phyloP scores from a whole-genome alignment of 257 asterid species.

The Solanum habrochaites region DNA sequence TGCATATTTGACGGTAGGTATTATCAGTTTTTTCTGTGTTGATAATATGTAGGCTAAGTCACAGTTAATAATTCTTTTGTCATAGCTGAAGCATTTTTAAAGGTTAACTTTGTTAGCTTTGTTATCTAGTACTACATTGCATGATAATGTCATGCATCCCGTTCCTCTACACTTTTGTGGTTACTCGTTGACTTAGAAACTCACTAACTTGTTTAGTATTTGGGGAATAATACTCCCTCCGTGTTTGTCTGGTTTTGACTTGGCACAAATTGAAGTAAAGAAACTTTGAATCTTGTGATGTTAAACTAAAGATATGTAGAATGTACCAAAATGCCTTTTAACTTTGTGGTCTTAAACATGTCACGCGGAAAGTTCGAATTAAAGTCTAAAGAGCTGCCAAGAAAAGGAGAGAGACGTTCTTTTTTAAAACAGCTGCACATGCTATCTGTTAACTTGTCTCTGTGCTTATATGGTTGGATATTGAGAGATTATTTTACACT shows the following conservation, averaged over 20 bases:
- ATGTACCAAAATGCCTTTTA: too few relatives aligned
- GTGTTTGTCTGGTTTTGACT: too few relatives aligned
- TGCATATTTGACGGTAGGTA: conserved; percentile 51
- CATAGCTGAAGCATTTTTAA: not conserved
- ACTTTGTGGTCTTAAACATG: too few relatives aligned
- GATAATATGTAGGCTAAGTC: not conserved
- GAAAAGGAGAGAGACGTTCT: not conserved
- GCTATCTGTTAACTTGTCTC: not conserved
- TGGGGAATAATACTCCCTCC: not conserved
- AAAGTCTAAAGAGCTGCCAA: too few relatives aligned
- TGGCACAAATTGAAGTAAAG: too few relatives aligned
- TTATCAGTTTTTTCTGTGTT: not conserved
- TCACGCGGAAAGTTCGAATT: too few relatives aligned
- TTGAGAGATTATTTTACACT: not conserved
- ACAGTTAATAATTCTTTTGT: not conserved
- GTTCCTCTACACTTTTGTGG: not conserved
- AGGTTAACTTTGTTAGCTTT: not conserved
- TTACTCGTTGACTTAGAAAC: not conserved
- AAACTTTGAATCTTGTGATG: too few relatives aligned
- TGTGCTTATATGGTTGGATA: not conserved
- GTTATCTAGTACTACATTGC: not conserved
- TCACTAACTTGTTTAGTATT: not conserved
- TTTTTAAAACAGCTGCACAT: not conserved
- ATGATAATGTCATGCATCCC: not conserved
- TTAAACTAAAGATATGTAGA: too few relatives aligned